A percentile compares a stretch with the other conserved stretches of the same genome.
phyloP scores from a whole-genome alignment of 192 early-diverging fungal species.

The Linnemannia hyalina region DNA sequence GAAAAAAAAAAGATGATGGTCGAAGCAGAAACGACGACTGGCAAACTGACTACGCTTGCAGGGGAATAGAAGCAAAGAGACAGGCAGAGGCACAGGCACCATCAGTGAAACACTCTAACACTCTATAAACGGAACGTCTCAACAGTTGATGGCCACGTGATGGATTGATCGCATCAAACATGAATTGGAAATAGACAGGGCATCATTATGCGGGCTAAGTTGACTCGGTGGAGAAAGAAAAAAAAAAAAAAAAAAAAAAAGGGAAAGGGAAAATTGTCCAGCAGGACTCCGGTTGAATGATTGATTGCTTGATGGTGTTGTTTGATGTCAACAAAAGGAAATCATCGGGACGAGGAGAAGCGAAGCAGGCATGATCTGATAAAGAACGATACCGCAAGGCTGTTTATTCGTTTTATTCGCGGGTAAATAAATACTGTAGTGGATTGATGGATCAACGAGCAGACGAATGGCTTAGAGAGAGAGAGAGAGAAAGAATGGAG shows the following conservation, averaged over 20 bases:
- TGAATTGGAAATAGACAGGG: background rate
- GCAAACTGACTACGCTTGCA: background rate
- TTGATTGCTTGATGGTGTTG: too few species aligned
- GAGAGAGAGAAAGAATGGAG: background rate
- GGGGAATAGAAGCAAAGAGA: background rate
- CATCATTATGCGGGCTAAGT: background rate
- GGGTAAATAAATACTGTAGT: too few species aligned
- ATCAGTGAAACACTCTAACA: background rate
- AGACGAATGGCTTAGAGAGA: background rate
- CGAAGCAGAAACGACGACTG: background rate
- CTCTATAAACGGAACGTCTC: background rate
- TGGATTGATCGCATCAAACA: background rate
- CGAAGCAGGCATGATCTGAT: background rate
- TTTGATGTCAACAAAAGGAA: too few species aligned
- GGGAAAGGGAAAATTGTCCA: too few species aligned
- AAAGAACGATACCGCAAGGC: background rate
- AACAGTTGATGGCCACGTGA: background rate
- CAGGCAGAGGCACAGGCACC: background rate
- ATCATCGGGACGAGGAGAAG: too few species aligned
- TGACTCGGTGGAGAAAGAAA: too few species aligned
- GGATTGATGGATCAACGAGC: too few species aligned
- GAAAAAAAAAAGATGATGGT: slow-evolving; percentile 11
- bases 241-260: too few species aligned
- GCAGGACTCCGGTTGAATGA: too few species aligned
- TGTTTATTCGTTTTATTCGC: too few species aligned